Percentiles rank a stretch among this genome's conserved stretches.
Evolutionary conservation across 2,329 filamentous ascomycete species (phyloP).

Genomic region (Verticillium nonalfalfae): DNA sequence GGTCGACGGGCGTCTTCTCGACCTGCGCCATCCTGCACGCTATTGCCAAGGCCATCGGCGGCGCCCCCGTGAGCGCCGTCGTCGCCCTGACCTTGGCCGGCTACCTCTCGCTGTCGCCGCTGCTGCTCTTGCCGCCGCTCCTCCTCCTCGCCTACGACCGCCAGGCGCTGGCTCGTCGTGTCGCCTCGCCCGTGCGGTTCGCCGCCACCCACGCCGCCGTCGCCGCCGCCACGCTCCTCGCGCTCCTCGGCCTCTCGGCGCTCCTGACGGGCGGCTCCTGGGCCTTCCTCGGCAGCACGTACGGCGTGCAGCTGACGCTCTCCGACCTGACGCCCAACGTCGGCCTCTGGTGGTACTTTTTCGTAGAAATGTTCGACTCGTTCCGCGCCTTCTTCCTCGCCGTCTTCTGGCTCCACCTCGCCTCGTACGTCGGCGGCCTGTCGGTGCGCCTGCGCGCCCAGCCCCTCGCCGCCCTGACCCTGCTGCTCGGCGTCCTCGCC

Average conservation of each 20-base stretch:
- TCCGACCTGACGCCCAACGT: conserved; percentile 93
- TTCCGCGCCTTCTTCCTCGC: conserved; percentile 96
- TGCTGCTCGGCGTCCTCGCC: conserved; percentile 83
- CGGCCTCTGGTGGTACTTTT: conserved; percentile 99
- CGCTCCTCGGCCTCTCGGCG: conserved; percentile 66
- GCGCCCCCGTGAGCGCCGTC: conserved; percentile 69
- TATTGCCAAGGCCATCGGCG: conserved; percentile 71
- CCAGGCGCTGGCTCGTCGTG: conserved; percentile 24
- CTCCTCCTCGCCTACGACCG: conserved; percentile 75
- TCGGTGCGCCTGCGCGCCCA: conserved; percentile 78
- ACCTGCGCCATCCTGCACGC: conserved; percentile 83
- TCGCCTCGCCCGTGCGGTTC: conserved; percentile 40
- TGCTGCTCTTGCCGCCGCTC: conserved; percentile 78
- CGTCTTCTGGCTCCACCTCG: conserved; percentile 95
- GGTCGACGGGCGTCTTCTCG: conserved; percentile 83
- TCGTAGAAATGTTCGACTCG: conserved; percentile 98
- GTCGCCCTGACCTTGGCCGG: conserved; percentile 80
- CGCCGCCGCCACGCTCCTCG: conserved; percentile 47
- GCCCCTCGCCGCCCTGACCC: conserved; percentile 76
- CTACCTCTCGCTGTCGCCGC: conserved; percentile 88
- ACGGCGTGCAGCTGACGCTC: conserved; percentile 85
- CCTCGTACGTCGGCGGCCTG: conserved; percentile 81
- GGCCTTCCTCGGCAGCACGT: conserved; percentile 84
- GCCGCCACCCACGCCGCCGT: conserved; percentile 43
- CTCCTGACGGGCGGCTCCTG: conserved; percentile 70